A percentile compares a stretch with the other conserved stretches of the same genome.
phyloP scores from a whole-genome alignment of 1,139 yeast species.

The Yamadazyma atmosphaerica region DNA sequence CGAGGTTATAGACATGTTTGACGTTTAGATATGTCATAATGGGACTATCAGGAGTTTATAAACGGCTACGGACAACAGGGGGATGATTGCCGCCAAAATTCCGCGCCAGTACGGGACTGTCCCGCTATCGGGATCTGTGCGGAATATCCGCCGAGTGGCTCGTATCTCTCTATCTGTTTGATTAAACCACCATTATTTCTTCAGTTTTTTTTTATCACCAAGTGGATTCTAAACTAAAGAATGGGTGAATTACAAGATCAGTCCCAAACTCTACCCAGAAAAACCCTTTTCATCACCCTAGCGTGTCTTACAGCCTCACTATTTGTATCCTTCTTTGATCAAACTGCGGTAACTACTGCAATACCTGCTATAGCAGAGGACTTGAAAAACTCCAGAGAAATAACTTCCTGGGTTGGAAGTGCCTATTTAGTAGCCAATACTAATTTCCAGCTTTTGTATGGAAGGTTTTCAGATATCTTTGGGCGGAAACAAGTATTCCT shows the following conservation, averaged over 20 bases:
- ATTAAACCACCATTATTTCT: too few species aligned
- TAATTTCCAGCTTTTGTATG: slow-evolving; percentile 43
- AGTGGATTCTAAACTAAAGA: too few species aligned
- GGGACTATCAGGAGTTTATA: too few species aligned
- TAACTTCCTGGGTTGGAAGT: slow-evolving; percentile 48
- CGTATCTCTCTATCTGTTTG: too few species aligned
- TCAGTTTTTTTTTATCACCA: too few species aligned
- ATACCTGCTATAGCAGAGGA: slow-evolving; percentile 41
- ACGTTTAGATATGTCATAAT: background rate
- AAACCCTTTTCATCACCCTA: slow-evolving; percentile 12
- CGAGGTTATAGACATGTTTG: slow-evolving; percentile 26
- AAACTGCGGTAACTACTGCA: slow-evolving; percentile 45
- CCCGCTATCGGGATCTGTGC: background rate
- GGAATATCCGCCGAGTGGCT: too few species aligned
- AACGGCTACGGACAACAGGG: too few species aligned
- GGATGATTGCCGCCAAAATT: too few species aligned
- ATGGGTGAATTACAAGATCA: slow-evolving; percentile 15
- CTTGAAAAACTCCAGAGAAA: slow-evolving; percentile 35
- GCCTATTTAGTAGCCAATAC: slow-evolving; percentile 48
- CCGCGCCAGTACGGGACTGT: background rate
- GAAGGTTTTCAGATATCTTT: slow-evolving; percentile 43
- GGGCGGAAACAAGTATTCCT: slow-evolving; percentile 43
- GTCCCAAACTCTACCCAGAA: slow-evolving; percentile 13
- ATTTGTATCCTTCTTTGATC: slow-evolving; percentile 39
- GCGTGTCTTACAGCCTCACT: slow-evolving; percentile 18